These are phyloP conservation scores for Melastoma candidum DNA, from an alignment of 441 rosid genomes.

Conservation along the genomic window DNA sequence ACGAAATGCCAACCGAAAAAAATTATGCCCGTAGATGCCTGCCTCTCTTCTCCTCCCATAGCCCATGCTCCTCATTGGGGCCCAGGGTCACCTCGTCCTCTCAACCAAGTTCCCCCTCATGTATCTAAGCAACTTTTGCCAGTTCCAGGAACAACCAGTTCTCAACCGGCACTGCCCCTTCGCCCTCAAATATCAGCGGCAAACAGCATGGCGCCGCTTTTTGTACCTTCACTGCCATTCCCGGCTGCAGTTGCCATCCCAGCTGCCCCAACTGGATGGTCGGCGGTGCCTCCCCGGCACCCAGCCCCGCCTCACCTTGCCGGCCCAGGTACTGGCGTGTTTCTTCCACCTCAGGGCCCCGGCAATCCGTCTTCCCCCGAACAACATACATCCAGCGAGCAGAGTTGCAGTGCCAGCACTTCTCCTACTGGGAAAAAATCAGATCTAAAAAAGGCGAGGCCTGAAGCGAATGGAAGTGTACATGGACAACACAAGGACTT, in stretches of 20 bases:
- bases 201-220: constrained; percentile 45
- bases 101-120: constrained; percentile 42
- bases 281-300: constrained; percentile 44
- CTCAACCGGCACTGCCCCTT: constrained; percentile 47
- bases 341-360: constrained; percentile 69
- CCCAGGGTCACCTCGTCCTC: constrained; percentile 45
- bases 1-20: constrained; percentile 51
- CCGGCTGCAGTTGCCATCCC: constrained; percentile 52
- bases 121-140: constrained; percentile 47
- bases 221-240: constrained; percentile 43
- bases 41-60: constrained; percentile 20
- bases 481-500: constrained; percentile 15
- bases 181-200: constrained; percentile 44
- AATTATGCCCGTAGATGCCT: constrained; percentile 24
- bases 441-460: constrained; percentile 20
- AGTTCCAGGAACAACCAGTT: constrained; percentile 31
- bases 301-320: constrained; percentile 42
- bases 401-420: constrained; percentile 9
- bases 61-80: constrained; percentile 46
- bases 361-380: constrained; percentile 32
- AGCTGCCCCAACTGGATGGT: constrained; percentile 57
- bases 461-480: constrained; percentile 32
- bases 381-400: constrained; percentile 21
- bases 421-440: constrained; percentile 17
- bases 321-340: constrained; percentile 92